Percentiles rank a stretch among this genome's conserved stretches.
Evolutionary conservation across 768 basidiomycete species (phyloP).

Genomic region (Strobilomyces dryophilus): DNA sequence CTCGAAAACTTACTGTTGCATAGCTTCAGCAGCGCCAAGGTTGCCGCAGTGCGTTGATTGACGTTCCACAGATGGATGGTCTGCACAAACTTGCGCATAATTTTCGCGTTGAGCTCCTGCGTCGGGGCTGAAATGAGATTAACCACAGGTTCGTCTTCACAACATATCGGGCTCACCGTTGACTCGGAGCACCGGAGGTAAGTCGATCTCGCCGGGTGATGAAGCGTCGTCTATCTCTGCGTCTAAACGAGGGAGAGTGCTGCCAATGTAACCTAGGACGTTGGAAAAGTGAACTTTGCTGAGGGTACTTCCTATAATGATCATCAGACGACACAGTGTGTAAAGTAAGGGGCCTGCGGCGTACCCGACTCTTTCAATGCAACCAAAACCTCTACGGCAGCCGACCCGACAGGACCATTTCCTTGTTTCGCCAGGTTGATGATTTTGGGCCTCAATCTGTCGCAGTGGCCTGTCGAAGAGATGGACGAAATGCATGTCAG

Average conservation of each 20-base stretch:
- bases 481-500: background rate
- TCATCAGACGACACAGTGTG: background rate
- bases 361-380: background rate
- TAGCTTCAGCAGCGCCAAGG: background rate
- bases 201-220: background rate
- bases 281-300: background rate
- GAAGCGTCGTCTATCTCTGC: background rate
- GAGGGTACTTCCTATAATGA: background rate
- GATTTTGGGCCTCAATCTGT: background rate
- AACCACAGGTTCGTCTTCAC: background rate
- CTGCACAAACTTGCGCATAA: background rate
- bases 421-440: background rate
- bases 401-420: background rate
- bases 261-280: slow-evolving; percentile 2
- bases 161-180: background rate
- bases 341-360: background rate
- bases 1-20: background rate
- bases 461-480: background rate
- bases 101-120: background rate
- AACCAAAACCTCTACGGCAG: slow-evolving; percentile 6
- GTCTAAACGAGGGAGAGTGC: background rate
- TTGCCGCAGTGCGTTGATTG: background rate
- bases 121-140: background rate
- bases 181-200: background rate
- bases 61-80: background rate